These are phyloP conservation scores for Colletotrichum sidae DNA, from an alignment of 2,329 filamentous ascomycete genomes.

Conservation along the genomic window DNA sequence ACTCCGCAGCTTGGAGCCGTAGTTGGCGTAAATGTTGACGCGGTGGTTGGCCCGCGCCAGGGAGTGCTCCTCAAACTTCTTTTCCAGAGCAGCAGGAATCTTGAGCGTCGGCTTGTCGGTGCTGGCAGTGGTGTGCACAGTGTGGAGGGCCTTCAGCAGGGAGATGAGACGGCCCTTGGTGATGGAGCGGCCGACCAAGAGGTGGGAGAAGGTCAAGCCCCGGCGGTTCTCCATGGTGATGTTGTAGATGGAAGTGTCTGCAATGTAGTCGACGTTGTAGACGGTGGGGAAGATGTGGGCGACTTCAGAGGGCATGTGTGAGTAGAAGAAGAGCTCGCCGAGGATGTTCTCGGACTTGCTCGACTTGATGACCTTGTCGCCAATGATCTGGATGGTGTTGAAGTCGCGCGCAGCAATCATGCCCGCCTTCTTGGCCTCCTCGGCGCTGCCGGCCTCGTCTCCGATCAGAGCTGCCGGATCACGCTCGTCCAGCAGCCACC, in stretches of 20 bases:
- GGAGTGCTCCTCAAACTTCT: constrained; percentile 41
- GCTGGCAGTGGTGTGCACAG: constrained; percentile 40
- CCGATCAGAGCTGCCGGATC: constrained; percentile 37
- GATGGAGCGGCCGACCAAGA: constrained; percentile 46
- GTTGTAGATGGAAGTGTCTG: constrained; percentile 42
- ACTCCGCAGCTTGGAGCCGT: constrained; percentile 41
- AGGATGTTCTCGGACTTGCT: constrained; percentile 46
- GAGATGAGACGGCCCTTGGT: constrained; percentile 43
- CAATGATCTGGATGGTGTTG: constrained; percentile 46
- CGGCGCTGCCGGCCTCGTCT: constrained; percentile 21
- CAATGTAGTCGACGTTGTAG: constrained; percentile 43
- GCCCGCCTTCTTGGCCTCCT: constrained; percentile 41
- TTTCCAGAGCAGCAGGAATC: constrained; percentile 40
- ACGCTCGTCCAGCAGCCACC: constrained; percentile 45
- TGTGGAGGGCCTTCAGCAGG: constrained; percentile 42
- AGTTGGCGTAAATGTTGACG: constrained; percentile 44
- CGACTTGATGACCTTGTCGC: constrained; percentile 46
- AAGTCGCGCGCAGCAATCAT: constrained; percentile 47
- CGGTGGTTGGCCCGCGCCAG: constrained; percentile 37
- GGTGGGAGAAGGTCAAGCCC: constrained; percentile 44
- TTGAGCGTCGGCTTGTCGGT: constrained; percentile 38
- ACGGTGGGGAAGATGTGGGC: constrained; percentile 41
- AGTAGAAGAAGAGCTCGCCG: constrained; percentile 48
- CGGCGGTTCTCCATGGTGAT: constrained; percentile 45
- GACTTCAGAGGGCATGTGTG: constrained; percentile 43